phyloP scores from a whole-genome alignment of 495 filamentous ascomycete genomes.

The Trichoderma orchidacearum region DNA sequence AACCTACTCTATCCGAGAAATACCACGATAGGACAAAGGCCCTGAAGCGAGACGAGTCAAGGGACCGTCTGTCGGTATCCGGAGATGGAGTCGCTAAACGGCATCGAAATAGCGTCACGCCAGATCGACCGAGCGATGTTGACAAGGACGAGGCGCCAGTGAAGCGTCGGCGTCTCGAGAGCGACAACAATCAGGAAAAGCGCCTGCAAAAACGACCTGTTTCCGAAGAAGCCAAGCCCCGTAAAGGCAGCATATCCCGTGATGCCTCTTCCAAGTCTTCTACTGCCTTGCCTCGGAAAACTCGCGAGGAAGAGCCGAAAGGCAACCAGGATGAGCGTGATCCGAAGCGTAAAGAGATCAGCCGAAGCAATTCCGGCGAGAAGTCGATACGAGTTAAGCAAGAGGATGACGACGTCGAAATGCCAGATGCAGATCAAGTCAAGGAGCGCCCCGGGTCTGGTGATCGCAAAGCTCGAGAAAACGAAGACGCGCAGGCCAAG shows the following conservation, averaged over 20 bases:
- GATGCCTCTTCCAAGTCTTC: constrained; percentile 7
- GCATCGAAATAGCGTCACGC: constrained; percentile 51
- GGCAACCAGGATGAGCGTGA: constrained; percentile 9
- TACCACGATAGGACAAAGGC: constrained; percentile 35
- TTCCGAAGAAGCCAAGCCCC: constrained; percentile 15
- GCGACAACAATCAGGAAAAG: constrained; percentile 27
- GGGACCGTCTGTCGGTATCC: constrained; percentile 31
- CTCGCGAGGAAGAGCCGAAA: constrained; percentile 22
- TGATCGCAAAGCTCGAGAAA: constrained; percentile 21
- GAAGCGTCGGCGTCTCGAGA: constrained; percentile 36
- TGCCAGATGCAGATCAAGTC: constrained; percentile 24
- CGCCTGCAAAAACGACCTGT: constrained; percentile 15
- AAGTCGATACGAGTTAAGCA: constrained; percentile 30
- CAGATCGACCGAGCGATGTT: constrained; percentile 42
- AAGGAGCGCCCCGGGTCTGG: constrained; percentile 2
- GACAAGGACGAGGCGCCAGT: constrained; percentile 37
- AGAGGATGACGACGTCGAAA: constrained; percentile 32
- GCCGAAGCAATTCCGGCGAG: constrained; percentile 22
- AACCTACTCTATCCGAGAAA: constrained; percentile 24
- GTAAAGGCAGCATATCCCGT: constrained; percentile 19
- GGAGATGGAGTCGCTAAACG: constrained; percentile 46
- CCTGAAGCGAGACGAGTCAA: constrained; percentile 41
- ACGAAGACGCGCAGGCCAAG: constrained; percentile 34
- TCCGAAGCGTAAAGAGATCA: constrained; percentile 22
- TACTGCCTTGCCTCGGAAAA: constrained; percentile 20